A percentile compares a stretch with the other conserved stretches of the same genome.
Evolutionary conservation across 176 grass and related monocot species (phyloP).

Genomic region (Ensete glaucum): DNA sequence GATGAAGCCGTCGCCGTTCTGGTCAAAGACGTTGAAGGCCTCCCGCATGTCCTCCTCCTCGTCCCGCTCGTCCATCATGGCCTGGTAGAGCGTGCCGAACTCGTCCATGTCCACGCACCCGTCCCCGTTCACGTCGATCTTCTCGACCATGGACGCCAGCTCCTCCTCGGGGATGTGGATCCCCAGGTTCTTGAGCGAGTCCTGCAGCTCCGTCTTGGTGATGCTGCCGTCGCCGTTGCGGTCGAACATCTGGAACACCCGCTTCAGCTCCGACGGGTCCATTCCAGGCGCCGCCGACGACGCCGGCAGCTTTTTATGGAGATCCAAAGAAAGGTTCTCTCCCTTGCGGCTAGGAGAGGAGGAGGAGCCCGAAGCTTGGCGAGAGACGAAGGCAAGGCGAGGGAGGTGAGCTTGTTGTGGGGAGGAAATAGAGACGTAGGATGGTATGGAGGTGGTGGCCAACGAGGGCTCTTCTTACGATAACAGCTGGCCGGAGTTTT

Average conservation of each 20-base stretch:
- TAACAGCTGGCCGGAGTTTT: too few relatives aligned
- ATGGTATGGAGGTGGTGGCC: too few relatives aligned
- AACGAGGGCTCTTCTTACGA: too few relatives aligned
- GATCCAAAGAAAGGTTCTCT: too few relatives aligned
- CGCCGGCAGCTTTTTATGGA: too few relatives aligned
- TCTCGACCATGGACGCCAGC: neutral
- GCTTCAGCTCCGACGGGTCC: neutral
- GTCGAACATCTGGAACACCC: slow-evolving; percentile 1
- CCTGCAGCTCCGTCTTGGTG: neutral
- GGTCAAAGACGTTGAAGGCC: slow-evolving; percentile 1
- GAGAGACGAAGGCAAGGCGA: too few relatives aligned
- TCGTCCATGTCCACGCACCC: neutral
- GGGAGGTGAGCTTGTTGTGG: too few relatives aligned
- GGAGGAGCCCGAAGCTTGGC: too few relatives aligned
- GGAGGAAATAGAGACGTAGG: too few relatives aligned
- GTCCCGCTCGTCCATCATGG: neutral
- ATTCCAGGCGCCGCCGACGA: neutral
- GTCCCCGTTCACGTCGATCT: neutral
- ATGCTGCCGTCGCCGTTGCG: slow-evolving; percentile 4
- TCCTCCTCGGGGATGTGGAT: slow-evolving; percentile 2
- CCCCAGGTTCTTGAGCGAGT: neutral
- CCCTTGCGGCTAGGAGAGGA: too few relatives aligned
- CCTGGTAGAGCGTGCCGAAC: slow-evolving; percentile 1
- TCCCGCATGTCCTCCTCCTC: neutral
- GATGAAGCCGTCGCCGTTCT: slow-evolving; percentile 1